Base-by-base conservation (phyloP, 495 filamentous ascomycete species). In the Podospora comata region DNA sequence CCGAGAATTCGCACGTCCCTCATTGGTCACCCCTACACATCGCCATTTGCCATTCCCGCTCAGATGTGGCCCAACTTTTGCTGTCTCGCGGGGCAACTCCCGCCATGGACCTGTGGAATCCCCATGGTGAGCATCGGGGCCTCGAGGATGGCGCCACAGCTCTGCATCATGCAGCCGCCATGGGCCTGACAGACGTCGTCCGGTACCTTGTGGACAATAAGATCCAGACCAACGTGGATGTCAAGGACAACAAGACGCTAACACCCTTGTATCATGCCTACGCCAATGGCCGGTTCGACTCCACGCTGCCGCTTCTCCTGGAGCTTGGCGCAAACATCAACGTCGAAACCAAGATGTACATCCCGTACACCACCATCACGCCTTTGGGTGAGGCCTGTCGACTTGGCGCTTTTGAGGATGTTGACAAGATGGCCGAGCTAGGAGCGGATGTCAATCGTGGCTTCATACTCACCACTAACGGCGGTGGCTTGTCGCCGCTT, bases 231-330 rank as follows among this genome's bases (percentile, higher is more conserved):
- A 67, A 74, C 55, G 55, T 81, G 23, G 70, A 78, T 39, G 65
- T 74, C 7, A 55, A 66, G 15, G 79, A 82, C 65, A 53, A 69
- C 19, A 39, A 32, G 62, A 72, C 71, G 1, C 61, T 74, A n/a
- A 78, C 78, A 11, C 79, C 80, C 23, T 67, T 82, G 7, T 75
- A 70, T 39, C 72, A 79, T 57, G 80, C 80, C 20, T 79, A 78
- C 44, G 75, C 71, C n/a, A 34, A 66, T 53, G 70, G 72, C 20
- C 77, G 67, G 7, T 79, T 77, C 76, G 66, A 65, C 19, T 54
- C 71, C 5, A 78, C 73, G 19, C 34, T 81, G 32, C 73, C 75
- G 18, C 66, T 77, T 20, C 73, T 82, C 7, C 65, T 77, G 6
- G 34, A 71, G 9, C 68, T 63, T 2, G 80, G 80, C 23, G 80